Evolutionary conservation across 75 land plant genomes (phyloP).

Genomic region (Chamaecyparis obtusa): DNA sequence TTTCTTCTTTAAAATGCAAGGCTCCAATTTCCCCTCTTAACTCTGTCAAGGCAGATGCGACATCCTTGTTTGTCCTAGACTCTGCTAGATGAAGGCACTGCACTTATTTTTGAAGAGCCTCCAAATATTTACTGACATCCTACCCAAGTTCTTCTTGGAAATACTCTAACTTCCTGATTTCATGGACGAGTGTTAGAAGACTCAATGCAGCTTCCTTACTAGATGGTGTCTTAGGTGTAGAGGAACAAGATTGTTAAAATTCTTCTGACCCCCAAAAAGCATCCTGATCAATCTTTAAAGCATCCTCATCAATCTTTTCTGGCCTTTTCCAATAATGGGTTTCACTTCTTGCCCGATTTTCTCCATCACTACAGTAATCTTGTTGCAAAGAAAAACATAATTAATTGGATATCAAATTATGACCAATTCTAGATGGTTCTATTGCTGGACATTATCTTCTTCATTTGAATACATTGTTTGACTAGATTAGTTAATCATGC

Average conservation of each 20-base stretch:
- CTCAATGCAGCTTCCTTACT: slow-evolving; percentile 31
- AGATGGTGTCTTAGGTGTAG: slow-evolving; percentile 4
- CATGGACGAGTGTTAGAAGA: slow-evolving; percentile 45
- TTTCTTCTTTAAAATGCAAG: slow-evolving; percentile 6
- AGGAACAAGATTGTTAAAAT: background rate
- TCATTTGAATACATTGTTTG: background rate
- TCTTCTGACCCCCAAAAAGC: background rate
- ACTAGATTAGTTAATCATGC: background rate
- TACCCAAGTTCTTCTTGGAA: slow-evolving; percentile 41
- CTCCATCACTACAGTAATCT: background rate
- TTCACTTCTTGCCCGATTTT: background rate
- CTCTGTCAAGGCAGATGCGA: slow-evolving; percentile 30
- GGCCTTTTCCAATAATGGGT: background rate
- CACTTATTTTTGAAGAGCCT: slow-evolving; percentile 87
- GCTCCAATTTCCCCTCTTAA: slow-evolving; percentile 37
- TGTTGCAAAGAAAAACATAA: background rate
- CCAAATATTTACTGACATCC: slow-evolving; percentile 47
- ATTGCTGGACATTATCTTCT: slow-evolving; percentile 33
- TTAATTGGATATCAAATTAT: background rate
- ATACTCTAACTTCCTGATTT: slow-evolving; percentile 50
- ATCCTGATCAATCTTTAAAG: slow-evolving; percentile 8
- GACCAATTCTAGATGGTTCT: slow-evolving; percentile 21
- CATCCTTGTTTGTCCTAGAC: slow-evolving; percentile 39
- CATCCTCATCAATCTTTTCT: slow-evolving; percentile 1
- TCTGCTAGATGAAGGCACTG: slow-evolving; percentile 69